phyloP scores from a whole-genome alignment of 768 basidiomycete species.

The Phanerochaete sordida region DNA sequence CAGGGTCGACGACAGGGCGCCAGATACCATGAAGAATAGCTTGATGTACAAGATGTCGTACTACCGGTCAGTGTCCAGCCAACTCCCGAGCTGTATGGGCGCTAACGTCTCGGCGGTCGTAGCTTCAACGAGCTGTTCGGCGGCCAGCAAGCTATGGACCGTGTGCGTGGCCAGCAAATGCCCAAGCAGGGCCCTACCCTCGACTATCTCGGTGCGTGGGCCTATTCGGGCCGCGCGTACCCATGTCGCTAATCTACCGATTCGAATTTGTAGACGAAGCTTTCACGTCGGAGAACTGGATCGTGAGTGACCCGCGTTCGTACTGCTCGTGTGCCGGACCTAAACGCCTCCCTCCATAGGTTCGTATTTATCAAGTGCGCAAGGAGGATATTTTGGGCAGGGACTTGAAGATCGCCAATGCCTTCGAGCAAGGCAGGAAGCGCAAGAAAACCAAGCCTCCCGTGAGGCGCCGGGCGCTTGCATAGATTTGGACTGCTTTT shows the following conservation, averaged over 20 bases:
- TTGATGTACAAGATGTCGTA: slow-evolving; percentile 99
- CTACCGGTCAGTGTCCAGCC: slow-evolving; percentile 57
- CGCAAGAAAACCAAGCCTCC: slow-evolving; percentile 76
- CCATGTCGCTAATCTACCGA: background rate
- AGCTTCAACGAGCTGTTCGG: slow-evolving; percentile 91
- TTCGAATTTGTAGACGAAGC: slow-evolving; percentile 72
- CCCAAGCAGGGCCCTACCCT: slow-evolving; percentile 76
- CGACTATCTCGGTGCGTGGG: slow-evolving; percentile 71
- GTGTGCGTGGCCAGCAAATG: slow-evolving; percentile 84
- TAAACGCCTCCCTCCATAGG: slow-evolving; percentile 38
- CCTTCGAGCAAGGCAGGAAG: slow-evolving; percentile 86
- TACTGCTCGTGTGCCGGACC: background rate
- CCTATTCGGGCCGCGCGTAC: slow-evolving; percentile 10
- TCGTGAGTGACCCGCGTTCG: slow-evolving; percentile 49
- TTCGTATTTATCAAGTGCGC: slow-evolving; percentile 93
- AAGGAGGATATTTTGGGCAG: slow-evolving; percentile 91
- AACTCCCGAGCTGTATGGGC: background rate
- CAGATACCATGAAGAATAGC: slow-evolving; percentile 86
- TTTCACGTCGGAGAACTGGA: slow-evolving; percentile 99
- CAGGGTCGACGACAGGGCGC: slow-evolving; percentile 82
- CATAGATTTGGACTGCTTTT: slow-evolving; percentile 17
- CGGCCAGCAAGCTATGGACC: slow-evolving; percentile 66
- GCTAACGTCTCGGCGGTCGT: background rate
- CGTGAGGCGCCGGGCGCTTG: slow-evolving; percentile 50
- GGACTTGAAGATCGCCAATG: slow-evolving; percentile 83